A percentile compares a stretch with the other conserved stretches of the same genome.
Evolutionary conservation across 257 asterid genomes (phyloP).

Genomic region (Solanum tarijense): DNA sequence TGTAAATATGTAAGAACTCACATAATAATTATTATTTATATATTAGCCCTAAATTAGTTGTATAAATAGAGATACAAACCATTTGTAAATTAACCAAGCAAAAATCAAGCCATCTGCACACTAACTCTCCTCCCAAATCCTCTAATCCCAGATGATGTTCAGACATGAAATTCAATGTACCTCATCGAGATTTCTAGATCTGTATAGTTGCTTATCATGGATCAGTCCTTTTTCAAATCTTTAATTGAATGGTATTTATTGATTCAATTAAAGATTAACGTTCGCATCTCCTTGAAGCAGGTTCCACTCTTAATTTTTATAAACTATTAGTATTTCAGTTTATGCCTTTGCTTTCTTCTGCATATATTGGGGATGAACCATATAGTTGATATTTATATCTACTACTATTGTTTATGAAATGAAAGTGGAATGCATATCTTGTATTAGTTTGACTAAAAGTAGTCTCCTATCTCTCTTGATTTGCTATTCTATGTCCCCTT

Average conservation of each 20-base stretch:
- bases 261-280: slow-evolving; percentile 17
- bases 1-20: no score
- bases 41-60: no score
- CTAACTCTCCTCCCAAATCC: not conserved
- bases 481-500: no score
- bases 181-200: not conserved
- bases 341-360: not conserved
- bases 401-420: not conserved
- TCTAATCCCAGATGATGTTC: not conserved
- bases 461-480: no score
- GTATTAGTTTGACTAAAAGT: not conserved
- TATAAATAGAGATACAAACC: no score
- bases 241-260: not conserved
- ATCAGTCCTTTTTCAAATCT: not conserved
- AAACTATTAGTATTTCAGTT: not conserved
- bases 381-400: not conserved
- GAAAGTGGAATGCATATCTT: not conserved
- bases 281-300: slow-evolving; percentile 88
- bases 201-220: not conserved
- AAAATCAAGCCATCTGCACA: no score
- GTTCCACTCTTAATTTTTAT: slow-evolving; percentile 17
- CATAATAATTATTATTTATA: no score
- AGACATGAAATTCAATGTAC: not conserved
- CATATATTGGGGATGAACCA: not conserved
- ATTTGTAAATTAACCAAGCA: no score